phyloP scores from a whole-genome alignment of 495 filamentous ascomycete genomes.

The Cudoniella acicularis region DNA sequence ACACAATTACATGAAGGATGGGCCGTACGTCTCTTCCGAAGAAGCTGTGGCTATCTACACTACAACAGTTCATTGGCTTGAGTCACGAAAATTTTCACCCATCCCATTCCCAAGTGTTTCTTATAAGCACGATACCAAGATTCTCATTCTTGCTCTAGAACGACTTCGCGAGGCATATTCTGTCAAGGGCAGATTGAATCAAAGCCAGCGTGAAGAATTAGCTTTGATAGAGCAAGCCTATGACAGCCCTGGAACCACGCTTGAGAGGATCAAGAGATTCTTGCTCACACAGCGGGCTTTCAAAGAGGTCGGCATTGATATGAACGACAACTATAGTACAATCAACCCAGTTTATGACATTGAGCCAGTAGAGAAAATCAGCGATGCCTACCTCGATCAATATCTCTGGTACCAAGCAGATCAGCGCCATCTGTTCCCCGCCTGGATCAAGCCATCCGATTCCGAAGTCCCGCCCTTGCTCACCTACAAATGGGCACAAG shows the following conservation, averaged over 20 bases:
- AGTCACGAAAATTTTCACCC: constrained; percentile 95
- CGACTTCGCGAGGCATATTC: constrained; percentile 94
- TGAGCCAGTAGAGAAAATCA: constrained; percentile 99
- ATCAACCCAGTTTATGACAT: constrained; percentile 99
- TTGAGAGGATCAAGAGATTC: constrained; percentile 97
- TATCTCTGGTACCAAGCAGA: constrained; percentile 99
- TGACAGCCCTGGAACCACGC: constrained; percentile 92
- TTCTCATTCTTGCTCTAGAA: constrained; percentile 93
- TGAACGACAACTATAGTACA: constrained; percentile 99
- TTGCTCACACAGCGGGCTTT: constrained; percentile 95
- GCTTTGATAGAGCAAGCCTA: constrained; percentile 98
- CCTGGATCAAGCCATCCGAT: constrained; percentile 99
- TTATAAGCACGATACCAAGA: constrained; percentile 99
- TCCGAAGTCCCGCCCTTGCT: constrained; percentile 97
- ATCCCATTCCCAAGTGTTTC: constrained; percentile 99
- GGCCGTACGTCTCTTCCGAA: constrained; percentile 96
- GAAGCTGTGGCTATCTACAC: constrained; percentile 99
- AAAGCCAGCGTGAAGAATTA: constrained; percentile 95
- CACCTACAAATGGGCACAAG: constrained; percentile 98
- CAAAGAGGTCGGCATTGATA: constrained; percentile 99
- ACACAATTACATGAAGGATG: constrained; percentile 99
- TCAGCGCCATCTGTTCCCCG: constrained; percentile 94
- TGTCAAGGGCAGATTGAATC: constrained; percentile 94
- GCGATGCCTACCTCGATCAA: constrained; percentile 97
- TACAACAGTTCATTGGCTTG: constrained; percentile 97